Percentiles rank a stretch among this genome's conserved stretches.
phyloP scores from a whole-genome alignment of 2,329 filamentous ascomycete genomes.

The Ophiosphaerella narmari region DNA sequence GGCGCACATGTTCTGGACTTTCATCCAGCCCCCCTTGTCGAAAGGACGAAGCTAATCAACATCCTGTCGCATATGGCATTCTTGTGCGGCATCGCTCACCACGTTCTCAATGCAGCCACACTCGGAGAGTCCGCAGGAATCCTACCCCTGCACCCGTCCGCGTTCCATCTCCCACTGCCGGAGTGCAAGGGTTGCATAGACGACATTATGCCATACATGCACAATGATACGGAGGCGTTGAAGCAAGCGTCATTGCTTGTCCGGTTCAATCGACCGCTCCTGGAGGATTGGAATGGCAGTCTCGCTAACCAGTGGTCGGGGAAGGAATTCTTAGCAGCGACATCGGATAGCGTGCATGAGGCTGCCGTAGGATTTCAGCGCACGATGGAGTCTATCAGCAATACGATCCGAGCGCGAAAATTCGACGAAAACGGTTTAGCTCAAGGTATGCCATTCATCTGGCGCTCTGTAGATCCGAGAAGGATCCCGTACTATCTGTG shows the following conservation, averaged over 20 bases:
- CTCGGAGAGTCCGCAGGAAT: background rate
- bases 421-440: background rate
- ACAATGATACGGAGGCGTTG: background rate
- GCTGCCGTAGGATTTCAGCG: background rate
- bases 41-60: background rate
- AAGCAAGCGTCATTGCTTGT: background rate
- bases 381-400: background rate
- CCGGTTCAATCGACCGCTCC: no score
- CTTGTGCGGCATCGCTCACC: constrained; percentile 2
- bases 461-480: background rate
- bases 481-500: no score
- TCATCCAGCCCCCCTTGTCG: background rate
- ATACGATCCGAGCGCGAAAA: background rate
- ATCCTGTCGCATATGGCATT: constrained; percentile 5
- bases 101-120: constrained; percentile 3
- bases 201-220: background rate
- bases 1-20: constrained; percentile 3
- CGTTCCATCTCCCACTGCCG: constrained; percentile 5
- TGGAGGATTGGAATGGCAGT: no score
- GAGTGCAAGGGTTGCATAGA: background rate
- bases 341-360: background rate
- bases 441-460: background rate
- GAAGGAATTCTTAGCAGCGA: background rate
- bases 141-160: constrained; percentile 9
- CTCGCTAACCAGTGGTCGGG: background rate